Evolutionary conservation across 2,329 filamentous ascomycete species (phyloP).

Genomic region (Calonectria pseudoreteaudii): DNA sequence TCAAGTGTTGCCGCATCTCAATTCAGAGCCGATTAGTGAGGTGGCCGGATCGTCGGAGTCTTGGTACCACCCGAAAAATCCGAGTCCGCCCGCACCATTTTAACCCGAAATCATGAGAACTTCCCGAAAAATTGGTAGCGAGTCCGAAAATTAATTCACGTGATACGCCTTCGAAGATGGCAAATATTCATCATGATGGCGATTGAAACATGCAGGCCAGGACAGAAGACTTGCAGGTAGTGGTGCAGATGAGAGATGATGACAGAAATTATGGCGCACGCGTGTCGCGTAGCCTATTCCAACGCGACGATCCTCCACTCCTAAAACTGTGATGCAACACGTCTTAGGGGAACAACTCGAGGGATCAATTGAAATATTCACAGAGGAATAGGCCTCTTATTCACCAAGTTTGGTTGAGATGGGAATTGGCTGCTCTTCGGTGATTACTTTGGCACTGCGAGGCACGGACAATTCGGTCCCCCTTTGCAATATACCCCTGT

Average conservation of each 20-base stretch:
- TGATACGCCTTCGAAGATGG: neutral
- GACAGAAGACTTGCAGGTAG: neutral
- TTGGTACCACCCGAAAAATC: neutral
- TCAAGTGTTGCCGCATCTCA: neutral
- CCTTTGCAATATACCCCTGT: neutral
- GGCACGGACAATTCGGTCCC: neutral
- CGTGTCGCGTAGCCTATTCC: neutral
- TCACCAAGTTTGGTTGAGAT: neutral
- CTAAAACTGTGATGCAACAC: neutral
- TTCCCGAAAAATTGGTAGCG: neutral
- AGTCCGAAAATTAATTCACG: neutral
- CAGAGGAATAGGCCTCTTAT: neutral
- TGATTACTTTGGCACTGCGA: neutral
- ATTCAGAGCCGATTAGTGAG: neutral
- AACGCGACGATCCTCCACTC: no score
- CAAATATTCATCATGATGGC: neutral
- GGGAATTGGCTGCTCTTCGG: neutral
- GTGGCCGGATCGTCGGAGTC: neutral
- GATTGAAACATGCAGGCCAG: neutral
- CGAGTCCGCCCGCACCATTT: neutral
- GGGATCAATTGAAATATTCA: neutral
- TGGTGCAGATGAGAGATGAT: accelerated
- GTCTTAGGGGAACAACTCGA: neutral
- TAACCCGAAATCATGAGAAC: neutral
- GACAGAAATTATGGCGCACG: neutral